Percentiles rank a stretch among this genome's conserved stretches.
These are phyloP conservation scores for Choanephora cucurbitarum DNA, from an alignment of 371 early-diverging fungal species.

Conservation along the genomic window DNA sequence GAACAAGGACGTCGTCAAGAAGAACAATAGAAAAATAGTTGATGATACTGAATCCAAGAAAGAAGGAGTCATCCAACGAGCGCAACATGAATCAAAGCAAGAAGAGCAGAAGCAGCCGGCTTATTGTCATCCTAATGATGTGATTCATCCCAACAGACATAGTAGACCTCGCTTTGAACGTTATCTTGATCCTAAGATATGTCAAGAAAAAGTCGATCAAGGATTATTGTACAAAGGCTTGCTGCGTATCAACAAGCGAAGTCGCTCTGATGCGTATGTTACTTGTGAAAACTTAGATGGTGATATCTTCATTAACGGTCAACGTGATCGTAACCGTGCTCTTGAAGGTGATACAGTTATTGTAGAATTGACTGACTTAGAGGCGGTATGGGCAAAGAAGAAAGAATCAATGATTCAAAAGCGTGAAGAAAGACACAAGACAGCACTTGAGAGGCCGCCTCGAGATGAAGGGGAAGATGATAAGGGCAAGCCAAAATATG, in stretches of 20 bases:
- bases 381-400: conserved; percentile 38
- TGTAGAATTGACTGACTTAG: conserved; percentile 55
- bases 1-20: too few relatives aligned
- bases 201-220: conserved; percentile 15
- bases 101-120: neutral
- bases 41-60: neutral
- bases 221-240: conserved; percentile 42
- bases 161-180: conserved; percentile 19
- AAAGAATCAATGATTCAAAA: conserved; percentile 20
- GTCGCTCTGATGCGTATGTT: conserved; percentile 70
- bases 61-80: neutral
- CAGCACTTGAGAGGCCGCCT: conserved; percentile 13
- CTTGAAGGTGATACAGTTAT: conserved; percentile 76
- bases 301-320: conserved; percentile 65
- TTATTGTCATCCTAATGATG: conserved; percentile 40
- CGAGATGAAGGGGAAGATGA: conserved; percentile 27
- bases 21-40: neutral
- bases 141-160: conserved; percentile 10
- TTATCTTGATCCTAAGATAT: conserved; percentile 26
- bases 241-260: conserved; percentile 68
- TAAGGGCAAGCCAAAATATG: conserved; percentile 23
- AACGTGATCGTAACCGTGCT: conserved; percentile 71
- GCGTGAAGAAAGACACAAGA: conserved; percentile 12
- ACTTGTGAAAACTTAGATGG: conserved; percentile 39
- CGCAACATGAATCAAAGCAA: conserved; percentile 1